Percentiles rank a stretch among this genome's conserved stretches.
These are phyloP conservation scores for Breynia disticha DNA, from an alignment of 441 rosid genomes.

Conservation along the genomic window DNA sequence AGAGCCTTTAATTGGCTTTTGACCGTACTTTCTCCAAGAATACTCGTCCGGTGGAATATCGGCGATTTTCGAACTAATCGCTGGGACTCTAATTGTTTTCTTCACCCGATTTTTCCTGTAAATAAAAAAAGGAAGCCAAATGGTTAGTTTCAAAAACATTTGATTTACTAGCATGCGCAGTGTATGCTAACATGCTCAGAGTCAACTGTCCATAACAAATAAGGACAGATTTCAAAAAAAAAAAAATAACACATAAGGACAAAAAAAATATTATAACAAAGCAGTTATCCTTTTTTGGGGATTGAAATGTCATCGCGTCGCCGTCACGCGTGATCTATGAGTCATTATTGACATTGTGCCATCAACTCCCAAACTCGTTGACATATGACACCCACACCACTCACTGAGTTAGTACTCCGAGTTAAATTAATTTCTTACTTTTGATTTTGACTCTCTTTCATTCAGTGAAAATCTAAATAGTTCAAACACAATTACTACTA, in stretches of 20 bases:
- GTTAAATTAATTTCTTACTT: background rate
- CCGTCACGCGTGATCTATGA: slow-evolving; percentile 21
- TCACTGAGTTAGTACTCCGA: background rate
- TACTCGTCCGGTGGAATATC: slow-evolving; percentile 91
- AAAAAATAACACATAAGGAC: slow-evolving; percentile 10
- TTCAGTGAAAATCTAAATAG: slow-evolving; percentile 3
- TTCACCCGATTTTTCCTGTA: slow-evolving; percentile 68
- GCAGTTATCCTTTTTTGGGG: too few species aligned
- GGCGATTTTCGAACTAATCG: slow-evolving; percentile 80
- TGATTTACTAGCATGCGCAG: slow-evolving; percentile 4
- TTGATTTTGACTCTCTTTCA: too few species aligned
- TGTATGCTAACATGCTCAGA: slow-evolving; percentile 1
- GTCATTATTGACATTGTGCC: background rate
- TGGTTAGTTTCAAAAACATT: background rate
- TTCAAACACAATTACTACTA: background rate
- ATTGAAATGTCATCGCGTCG: background rate
- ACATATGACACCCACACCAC: slow-evolving; percentile 11
- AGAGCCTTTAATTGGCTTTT: slow-evolving; percentile 94
- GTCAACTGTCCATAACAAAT: slow-evolving; percentile 5
- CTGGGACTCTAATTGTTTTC: slow-evolving; percentile 71
- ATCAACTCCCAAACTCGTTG: slow-evolving; percentile 16
- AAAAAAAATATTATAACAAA: slow-evolving; percentile 4
- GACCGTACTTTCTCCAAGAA: slow-evolving; percentile 97
- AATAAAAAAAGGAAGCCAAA: background rate
- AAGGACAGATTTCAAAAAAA: too few species aligned